phyloP scores from a whole-genome alignment of 2,329 filamentous ascomycete genomes.

The Cladorrhinum sp. region DNA sequence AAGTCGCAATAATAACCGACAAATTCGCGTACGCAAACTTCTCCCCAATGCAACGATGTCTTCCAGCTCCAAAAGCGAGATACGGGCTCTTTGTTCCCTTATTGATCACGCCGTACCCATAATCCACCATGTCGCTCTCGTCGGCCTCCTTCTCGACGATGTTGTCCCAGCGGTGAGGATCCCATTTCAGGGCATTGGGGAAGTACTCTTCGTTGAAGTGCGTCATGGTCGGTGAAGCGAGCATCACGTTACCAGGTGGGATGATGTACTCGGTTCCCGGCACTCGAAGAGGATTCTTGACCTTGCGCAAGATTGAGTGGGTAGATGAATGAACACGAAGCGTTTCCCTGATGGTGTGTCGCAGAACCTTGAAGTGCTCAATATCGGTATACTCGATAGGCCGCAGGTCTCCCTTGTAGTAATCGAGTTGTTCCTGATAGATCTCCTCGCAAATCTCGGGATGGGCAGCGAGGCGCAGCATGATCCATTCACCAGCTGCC shows the following conservation, averaged over 20 bases:
- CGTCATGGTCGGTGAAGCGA: constrained; percentile 79
- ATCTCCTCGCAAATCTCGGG: constrained; percentile 69
- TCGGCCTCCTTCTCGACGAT: constrained; percentile 50
- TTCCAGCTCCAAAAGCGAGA: constrained; percentile 71
- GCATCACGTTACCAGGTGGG: constrained; percentile 72
- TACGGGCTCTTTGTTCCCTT: constrained; percentile 87
- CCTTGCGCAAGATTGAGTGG: constrained; percentile 86
- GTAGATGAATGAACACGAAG: constrained; percentile 86
- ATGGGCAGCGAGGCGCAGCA: constrained; percentile 66
- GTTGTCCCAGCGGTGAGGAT: constrained; percentile 81
- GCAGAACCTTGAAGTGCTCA: constrained; percentile 72
- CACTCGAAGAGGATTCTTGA: constrained; percentile 79
- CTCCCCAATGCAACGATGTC: constrained; percentile 73
- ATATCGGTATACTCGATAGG: constrained; percentile 73
- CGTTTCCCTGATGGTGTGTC: constrained; percentile 83
- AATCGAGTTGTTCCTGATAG: constrained; percentile 68
- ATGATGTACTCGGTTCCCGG: constrained; percentile 78
- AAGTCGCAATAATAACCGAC: constrained; percentile 59
- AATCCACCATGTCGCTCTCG: constrained; percentile 73
- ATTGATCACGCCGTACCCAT: constrained; percentile 85
- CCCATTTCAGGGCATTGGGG: constrained; percentile 75
- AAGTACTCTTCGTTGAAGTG: constrained; percentile 70
- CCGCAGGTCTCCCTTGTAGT: constrained; percentile 55
- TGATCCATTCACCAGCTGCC: constrained; percentile 69
- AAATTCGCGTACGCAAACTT: constrained; percentile 73